Evolutionary conservation across 805 yeast species (phyloP).

Genomic region (Priceomyces medius): DNA sequence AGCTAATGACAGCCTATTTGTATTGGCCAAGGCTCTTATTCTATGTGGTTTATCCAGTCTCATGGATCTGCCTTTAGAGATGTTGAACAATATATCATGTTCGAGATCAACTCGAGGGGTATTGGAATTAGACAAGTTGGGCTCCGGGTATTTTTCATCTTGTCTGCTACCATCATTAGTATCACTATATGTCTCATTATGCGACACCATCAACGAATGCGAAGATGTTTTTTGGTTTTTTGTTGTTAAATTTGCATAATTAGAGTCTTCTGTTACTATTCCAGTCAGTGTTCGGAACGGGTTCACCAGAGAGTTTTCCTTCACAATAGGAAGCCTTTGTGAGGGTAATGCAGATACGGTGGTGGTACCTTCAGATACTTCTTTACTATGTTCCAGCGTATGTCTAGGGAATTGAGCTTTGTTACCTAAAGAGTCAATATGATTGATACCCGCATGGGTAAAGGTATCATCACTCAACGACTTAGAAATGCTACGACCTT

Average conservation of each 20-base stretch:
- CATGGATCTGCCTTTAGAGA: not conserved
- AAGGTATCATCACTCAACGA: not conserved
- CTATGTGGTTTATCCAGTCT: slow-evolving; percentile 4
- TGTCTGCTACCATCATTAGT: not conserved
- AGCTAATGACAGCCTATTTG: not conserved
- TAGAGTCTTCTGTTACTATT: not conserved
- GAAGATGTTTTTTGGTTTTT: not conserved
- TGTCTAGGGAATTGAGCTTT: not conserved
- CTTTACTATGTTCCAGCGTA: not conserved
- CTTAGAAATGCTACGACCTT: not conserved
- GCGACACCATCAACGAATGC: not conserved
- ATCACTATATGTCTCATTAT: not conserved
- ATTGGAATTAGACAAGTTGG: slow-evolving; percentile 14
- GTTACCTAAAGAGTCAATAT: not conserved
- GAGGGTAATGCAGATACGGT: not conserved
- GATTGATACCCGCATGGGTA: not conserved
- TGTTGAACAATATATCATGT: not conserved
- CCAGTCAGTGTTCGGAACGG: not conserved
- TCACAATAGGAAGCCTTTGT: not conserved
- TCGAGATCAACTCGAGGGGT: slow-evolving; percentile 33
- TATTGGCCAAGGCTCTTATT: not conserved
- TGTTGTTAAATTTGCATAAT: not conserved
- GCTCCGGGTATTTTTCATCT: slow-evolving; percentile 20
- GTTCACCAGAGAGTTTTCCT: not conserved
- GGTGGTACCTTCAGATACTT: not conserved